Percentiles rank a stretch among this genome's conserved stretches.
phyloP scores from a whole-genome alignment of 1,139 yeast species.

The Protomyces macrosporus region DNA sequence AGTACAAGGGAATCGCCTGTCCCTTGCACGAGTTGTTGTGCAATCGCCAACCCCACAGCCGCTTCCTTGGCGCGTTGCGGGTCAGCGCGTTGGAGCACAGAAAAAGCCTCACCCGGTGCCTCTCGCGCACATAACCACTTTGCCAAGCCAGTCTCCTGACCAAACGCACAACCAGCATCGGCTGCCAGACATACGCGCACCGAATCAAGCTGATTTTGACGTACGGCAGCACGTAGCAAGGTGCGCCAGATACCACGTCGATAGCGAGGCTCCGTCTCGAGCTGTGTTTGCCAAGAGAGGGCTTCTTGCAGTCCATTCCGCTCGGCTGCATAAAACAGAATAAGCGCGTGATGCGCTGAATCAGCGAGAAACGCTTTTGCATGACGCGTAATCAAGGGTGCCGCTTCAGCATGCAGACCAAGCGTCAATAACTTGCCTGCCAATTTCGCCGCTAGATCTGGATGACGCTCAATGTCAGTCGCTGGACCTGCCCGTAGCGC shows the following conservation, averaged over 20 bases:
- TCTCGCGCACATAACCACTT: slow-evolving; percentile 2
- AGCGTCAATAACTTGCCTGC: slow-evolving; percentile 5
- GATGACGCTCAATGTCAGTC: neutral
- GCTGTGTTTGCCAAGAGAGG: neutral
- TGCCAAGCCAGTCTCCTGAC: slow-evolving; percentile 22
- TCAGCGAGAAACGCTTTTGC: slow-evolving; percentile 4
- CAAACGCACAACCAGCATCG: neutral
- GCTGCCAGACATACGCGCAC: slow-evolving; percentile 2
- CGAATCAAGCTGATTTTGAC: neutral
- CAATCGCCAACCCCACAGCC: slow-evolving; percentile 8
- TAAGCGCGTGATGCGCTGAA: neutral
- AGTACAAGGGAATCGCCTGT: neutral
- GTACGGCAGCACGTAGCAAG: slow-evolving; percentile 9
- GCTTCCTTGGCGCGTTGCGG: slow-evolving; percentile 15
- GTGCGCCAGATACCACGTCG: slow-evolving; percentile 1
- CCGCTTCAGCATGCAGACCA: slow-evolving; percentile 3
- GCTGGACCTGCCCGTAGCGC: slow-evolving; percentile 2
- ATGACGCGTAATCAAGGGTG: slow-evolving; percentile 1
- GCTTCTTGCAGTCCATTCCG: neutral
- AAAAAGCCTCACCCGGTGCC: neutral
- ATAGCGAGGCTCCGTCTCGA: neutral
- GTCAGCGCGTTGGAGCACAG: slow-evolving; percentile 9
- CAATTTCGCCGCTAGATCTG: slow-evolving; percentile 3
- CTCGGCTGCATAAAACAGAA: neutral
- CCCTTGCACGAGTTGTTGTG: neutral